A percentile compares a stretch with the other conserved stretches of the same genome.
Evolutionary conservation across 495 filamentous ascomycete genomes (phyloP).

Genomic region (Margaritispora aquatica): DNA sequence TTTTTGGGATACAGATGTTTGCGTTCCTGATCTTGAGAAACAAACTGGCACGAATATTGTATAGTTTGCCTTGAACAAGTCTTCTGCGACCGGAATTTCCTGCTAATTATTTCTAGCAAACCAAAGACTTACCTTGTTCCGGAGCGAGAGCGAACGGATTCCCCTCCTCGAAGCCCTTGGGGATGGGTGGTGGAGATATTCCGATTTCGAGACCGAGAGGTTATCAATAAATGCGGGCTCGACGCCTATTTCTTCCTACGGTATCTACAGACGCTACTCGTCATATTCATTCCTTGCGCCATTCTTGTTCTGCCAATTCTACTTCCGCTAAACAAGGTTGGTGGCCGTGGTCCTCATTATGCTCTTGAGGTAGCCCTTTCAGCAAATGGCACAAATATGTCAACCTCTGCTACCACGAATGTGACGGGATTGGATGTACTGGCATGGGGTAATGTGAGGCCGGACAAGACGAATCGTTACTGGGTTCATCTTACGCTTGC

Average conservation of each 20-base stretch:
- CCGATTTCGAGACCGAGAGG: constrained; percentile 72
- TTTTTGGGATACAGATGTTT: constrained; percentile 73
- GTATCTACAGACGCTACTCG: constrained; percentile 86
- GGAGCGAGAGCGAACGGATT: constrained; percentile 71
- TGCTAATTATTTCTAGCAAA: constrained; percentile 45
- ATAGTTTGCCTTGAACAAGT: constrained; percentile 24
- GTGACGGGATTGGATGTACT: constrained; percentile 72
- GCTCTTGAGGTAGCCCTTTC: constrained; percentile 12
- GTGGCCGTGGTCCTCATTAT: constrained; percentile 53
- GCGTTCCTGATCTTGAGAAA: constrained; percentile 73
- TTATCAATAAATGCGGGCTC: constrained; percentile 90
- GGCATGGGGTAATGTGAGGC: constrained; percentile 86
- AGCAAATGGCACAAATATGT: not conserved
- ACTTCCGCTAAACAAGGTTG: constrained; percentile 73
- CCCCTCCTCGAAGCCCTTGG: constrained; percentile 65
- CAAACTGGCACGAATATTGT: constrained; percentile 83
- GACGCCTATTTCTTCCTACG: constrained; percentile 98
- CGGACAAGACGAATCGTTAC: constrained; percentile 63
- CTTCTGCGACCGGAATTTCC: not conserved
- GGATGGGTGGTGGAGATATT: constrained; percentile 66
- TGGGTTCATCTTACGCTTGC: constrained; percentile 89
- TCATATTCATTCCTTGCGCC: constrained; percentile 83
- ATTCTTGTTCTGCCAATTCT: constrained; percentile 77
- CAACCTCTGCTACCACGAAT: constrained; percentile 15
- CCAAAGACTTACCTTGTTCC: constrained; percentile 90